These are phyloP conservation scores for Ustilago shanxiensis DNA, from an alignment of 1,284 basidiomycete genomes.

Conservation along the genomic window DNA sequence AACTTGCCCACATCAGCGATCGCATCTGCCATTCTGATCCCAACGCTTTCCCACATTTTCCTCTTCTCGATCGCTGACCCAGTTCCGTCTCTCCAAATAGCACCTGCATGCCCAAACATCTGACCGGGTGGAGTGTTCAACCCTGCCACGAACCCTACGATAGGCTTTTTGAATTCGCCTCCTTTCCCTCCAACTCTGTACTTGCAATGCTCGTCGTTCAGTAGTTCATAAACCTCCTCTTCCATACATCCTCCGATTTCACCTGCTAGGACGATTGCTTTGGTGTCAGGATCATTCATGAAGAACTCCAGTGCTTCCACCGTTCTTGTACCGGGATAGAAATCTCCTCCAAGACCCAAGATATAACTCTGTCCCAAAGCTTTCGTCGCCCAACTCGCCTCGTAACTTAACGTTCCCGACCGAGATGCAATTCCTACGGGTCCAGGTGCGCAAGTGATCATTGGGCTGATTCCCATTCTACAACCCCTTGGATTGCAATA, in stretches of 20 bases:
- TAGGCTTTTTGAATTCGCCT: slow-evolving; percentile 44
- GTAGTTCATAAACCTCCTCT: slow-evolving; percentile 53
- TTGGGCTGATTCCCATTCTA: slow-evolving; percentile 53
- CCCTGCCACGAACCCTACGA: slow-evolving; percentile 60
- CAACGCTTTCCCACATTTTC: slow-evolving; percentile 39
- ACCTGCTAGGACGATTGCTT: slow-evolving; percentile 54
- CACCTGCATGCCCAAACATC: slow-evolving; percentile 59
- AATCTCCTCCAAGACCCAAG: slow-evolving; percentile 60
- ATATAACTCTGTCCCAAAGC: slow-evolving; percentile 52
- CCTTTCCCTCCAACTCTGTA: slow-evolving; percentile 21
- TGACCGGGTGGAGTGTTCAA: slow-evolving; percentile 54
- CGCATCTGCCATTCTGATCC: slow-evolving; percentile 48
- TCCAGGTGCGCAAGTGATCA: slow-evolving; percentile 42
- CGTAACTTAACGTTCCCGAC: slow-evolving; percentile 65
- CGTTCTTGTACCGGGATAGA: slow-evolving; percentile 65
- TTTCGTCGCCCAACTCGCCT: slow-evolving; percentile 52
- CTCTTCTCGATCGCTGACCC: slow-evolving; percentile 49
- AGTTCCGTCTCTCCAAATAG: slow-evolving; percentile 56
- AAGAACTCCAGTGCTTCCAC: slow-evolving; percentile 59
- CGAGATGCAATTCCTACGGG: slow-evolving; percentile 56
- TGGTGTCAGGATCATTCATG: slow-evolving; percentile 37
- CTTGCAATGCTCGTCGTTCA: slow-evolving; percentile 28
- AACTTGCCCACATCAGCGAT: slow-evolving; percentile 52
- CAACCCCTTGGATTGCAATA: slow-evolving; percentile 58
- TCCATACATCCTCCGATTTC: slow-evolving; percentile 64